These are phyloP conservation scores for Saussurea involucrata DNA, from an alignment of 129 eudicot genomes.

Conservation along the genomic window DNA sequence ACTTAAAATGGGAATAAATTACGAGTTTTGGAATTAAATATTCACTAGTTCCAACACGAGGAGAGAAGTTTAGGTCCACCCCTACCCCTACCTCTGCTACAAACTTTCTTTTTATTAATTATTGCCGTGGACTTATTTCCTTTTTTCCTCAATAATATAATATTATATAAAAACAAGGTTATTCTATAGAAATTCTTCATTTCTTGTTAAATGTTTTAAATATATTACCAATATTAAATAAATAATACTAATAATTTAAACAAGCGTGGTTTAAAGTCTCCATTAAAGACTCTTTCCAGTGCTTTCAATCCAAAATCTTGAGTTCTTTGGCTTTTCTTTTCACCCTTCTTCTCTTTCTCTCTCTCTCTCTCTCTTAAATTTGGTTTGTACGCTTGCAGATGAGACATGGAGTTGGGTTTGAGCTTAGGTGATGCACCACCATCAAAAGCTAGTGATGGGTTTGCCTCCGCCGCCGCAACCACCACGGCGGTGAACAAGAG, in stretches of 20 bases:
- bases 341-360: neutral
- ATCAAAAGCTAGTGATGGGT: conserved; percentile 1
- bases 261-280: conserved; percentile 52
- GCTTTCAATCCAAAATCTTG: conserved; percentile 34
- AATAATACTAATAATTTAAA: neutral
- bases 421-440: conserved; percentile 61
- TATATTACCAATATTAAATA: neutral
- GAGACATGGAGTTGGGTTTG: conserved; percentile 68
- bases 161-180: neutral
- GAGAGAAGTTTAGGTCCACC: conserved; percentile 39
- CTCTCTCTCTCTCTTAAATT: conserved; percentile 7
- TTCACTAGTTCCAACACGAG: conserved; percentile 27
- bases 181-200: conserved; percentile 1
- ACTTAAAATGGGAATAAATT: neutral
- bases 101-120: conserved; percentile 24
- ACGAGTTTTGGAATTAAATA: neutral
- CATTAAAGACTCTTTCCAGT: conserved; percentile 57
- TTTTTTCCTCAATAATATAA: conserved; percentile 8
- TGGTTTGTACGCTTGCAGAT: neutral
- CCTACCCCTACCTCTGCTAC: conserved; percentile 26
- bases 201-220: neutral
- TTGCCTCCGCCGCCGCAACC: neutral
- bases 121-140: conserved; percentile 36
- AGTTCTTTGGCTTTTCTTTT: conserved; percentile 9
- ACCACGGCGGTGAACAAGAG: neutral